phyloP scores from a whole-genome alignment of 495 filamentous ascomycete species.

The Trichocladium uniseriatum region DNA sequence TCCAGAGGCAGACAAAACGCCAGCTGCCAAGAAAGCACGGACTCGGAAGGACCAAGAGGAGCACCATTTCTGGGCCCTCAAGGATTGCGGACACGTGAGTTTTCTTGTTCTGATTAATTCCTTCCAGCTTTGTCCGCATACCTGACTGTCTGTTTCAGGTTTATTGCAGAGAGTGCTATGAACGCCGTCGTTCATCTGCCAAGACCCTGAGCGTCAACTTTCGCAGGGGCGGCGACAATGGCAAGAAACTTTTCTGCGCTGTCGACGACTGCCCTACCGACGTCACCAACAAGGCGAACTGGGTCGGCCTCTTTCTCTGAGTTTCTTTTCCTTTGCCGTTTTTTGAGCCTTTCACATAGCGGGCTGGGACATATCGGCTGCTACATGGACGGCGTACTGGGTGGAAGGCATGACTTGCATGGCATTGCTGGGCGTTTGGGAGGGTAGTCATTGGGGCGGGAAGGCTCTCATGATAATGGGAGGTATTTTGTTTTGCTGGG shows the following conservation, averaged over 20 bases:
- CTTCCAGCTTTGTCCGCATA: background rate
- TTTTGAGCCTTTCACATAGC: too few relatives aligned
- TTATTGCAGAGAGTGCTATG: constrained; percentile 38
- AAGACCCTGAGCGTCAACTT: constrained; percentile 24
- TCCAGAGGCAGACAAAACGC: constrained; percentile 17
- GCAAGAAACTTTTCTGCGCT: constrained; percentile 28
- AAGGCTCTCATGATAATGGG: too few relatives aligned
- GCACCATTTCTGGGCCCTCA: constrained; percentile 43
- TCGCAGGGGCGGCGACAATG: constrained; percentile 3
- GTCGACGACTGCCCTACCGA: constrained; percentile 37
- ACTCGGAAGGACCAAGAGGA: constrained; percentile 36
- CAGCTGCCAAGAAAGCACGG: constrained; percentile 29
- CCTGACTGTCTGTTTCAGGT: constrained; percentile 26
- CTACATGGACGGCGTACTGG: too few relatives aligned
- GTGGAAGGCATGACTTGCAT: too few relatives aligned
- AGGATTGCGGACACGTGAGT: constrained; percentile 42
- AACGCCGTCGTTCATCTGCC: constrained; percentile 20
- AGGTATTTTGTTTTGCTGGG: too few relatives aligned
- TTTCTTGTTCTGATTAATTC: background rate
- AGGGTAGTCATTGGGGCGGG: background rate
- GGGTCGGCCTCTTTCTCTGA: constrained; percentile 41
- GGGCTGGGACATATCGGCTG: too few relatives aligned
- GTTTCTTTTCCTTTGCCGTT: background rate
- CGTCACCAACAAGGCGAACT: constrained; percentile 27
- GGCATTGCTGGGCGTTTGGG: constrained; percentile 6